Percentiles rank a stretch among this genome's conserved stretches.
Conservation (phyloP, 129 eudicot species). For the Flaveria robusta region DNA sequence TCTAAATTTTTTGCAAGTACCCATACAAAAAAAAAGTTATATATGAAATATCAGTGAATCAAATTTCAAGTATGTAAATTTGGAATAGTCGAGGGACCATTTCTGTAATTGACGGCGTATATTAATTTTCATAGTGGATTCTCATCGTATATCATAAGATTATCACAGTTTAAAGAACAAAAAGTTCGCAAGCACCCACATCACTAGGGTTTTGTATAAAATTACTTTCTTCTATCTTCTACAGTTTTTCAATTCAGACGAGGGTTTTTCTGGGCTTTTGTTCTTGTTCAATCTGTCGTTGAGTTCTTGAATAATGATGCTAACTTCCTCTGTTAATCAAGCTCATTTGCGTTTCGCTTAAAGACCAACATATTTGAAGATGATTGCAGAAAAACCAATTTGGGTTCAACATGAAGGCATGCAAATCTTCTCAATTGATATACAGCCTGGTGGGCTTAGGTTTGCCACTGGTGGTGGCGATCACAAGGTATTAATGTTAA, state of each 20-base stretch:
- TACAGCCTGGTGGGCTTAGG: constrained; percentile 97
- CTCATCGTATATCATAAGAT: constrained; percentile 12
- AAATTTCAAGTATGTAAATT: not conserved
- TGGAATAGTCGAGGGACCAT: constrained; percentile 5
- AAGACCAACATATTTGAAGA: constrained; percentile 38
- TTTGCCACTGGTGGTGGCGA: constrained; percentile 99
- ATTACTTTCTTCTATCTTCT: constrained; percentile 21
- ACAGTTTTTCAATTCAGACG: constrained; percentile 20
- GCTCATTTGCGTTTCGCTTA: constrained; percentile 27
- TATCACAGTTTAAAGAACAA: constrained; percentile 30
- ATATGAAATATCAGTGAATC: too few species aligned
- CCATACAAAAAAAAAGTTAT: too few species aligned
- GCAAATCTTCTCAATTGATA: constrained; percentile 98
- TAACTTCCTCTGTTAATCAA: constrained; percentile 11
- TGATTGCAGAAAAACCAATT: constrained; percentile 91
- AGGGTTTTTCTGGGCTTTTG: constrained; percentile 44
- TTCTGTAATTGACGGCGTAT: not conserved
- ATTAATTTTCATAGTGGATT: constrained; percentile 14
- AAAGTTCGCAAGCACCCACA: constrained; percentile 27
- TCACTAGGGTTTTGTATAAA: constrained; percentile 42
- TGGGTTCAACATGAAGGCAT: constrained; percentile 95
- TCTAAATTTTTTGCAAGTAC: too few species aligned
- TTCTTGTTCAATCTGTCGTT: constrained; percentile 22
- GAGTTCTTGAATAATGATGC: constrained; percentile 20
- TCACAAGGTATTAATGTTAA: constrained; percentile 64